Base-by-base conservation (phyloP, 768 basidiomycete genomes). In the Rickenella mellea region DNA sequence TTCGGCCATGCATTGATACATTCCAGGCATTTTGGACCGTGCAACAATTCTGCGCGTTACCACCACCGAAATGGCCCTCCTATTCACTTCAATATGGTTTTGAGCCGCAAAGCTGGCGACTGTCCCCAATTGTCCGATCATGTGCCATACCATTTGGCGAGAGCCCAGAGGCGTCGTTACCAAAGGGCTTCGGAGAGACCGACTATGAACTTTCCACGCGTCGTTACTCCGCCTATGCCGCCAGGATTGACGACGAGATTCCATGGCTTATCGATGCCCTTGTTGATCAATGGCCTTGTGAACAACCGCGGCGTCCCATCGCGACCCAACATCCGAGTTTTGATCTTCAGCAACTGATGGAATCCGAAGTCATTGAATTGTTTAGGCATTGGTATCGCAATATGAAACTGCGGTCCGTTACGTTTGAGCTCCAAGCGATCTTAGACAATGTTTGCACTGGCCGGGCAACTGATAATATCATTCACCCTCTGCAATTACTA, bases 1-100 rank as follows among this genome's bases (percentile, higher is more conserved):
- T 32, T 3, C 15, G 25, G 2, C 42, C 44, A 4, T 51, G 61
- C 27, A 47, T 63, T n/a, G 51, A 57, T 0, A 53, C 54, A 1
- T 40, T 70, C 1, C 35, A 68, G 11, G 57, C 68, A 1, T 62
- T 66, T 41, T 50, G 47, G 1, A 37, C 51, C 3, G 36, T 48
- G 9, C n/a, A 50, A 4, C 33, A 32, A 2, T 45, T 55, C 39
- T 4, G 28, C 20, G 11, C 2, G 2, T 46, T 45, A 20, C 8
- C 43, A 17, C 58, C 53, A 29, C 56, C 61, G 2, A 6, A 4
- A 1, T 50, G 51, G 27, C 35, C 44, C 19, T 27, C 37, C 15
- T 55, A 51, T 40, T n/a, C n/a, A n/a, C n/a, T n/a, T n/a, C n/a
- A n/a, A n/a, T n/a, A n/a, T n/a, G n/a, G n/a, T n/a, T n/a, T n/a